phyloP scores from a whole-genome alignment of 2,329 filamentous ascomycete species.

The Trichoderma lentiforme region DNA sequence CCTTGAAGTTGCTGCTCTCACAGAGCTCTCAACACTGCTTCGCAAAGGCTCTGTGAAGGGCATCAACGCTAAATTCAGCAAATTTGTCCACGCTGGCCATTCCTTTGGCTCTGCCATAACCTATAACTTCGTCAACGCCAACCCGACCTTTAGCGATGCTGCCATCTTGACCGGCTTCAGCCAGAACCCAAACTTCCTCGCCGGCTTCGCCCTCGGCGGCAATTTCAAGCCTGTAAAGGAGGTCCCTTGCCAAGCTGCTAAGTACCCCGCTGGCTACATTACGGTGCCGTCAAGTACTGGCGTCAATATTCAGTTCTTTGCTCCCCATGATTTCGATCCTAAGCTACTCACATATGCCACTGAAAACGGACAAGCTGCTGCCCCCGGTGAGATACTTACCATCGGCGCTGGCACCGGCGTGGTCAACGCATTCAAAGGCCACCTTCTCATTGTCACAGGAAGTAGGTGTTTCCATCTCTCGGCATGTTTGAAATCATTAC shows the following conservation, averaged over 20 bases:
- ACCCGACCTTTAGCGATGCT: conserved; percentile 54
- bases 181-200: conserved; percentile 43
- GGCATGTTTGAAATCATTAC: too few relatives aligned
- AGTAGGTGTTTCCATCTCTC: conserved; percentile 30
- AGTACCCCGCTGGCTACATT: conserved; percentile 52
- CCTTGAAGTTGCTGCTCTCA: conserved; percentile 57
- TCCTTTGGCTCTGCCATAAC: conserved; percentile 60
- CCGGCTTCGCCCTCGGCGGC: conserved; percentile 42
- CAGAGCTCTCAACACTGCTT: conserved; percentile 48
- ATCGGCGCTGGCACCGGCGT: conserved; percentile 39
- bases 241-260: conserved; percentile 26
- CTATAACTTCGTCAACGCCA: conserved; percentile 50
- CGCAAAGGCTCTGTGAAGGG: conserved; percentile 44
- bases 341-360: conserved; percentile 46
- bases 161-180: conserved; percentile 61
- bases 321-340: conserved; percentile 53
- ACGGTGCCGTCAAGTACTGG: conserved; percentile 43
- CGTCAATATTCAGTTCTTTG: conserved; percentile 52
- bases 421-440: conserved; percentile 45
- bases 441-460: conserved; percentile 59
- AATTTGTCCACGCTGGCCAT: conserved; percentile 60
- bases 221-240: conserved; percentile 45
- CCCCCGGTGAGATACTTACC: conserved; percentile 58
- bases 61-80: conserved; percentile 36
- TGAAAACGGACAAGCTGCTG: conserved; percentile 52